These are phyloP conservation scores for Skeletonema tropicum DNA, from an alignment of 108 stramenopile species.

Conservation along the genomic window DNA sequence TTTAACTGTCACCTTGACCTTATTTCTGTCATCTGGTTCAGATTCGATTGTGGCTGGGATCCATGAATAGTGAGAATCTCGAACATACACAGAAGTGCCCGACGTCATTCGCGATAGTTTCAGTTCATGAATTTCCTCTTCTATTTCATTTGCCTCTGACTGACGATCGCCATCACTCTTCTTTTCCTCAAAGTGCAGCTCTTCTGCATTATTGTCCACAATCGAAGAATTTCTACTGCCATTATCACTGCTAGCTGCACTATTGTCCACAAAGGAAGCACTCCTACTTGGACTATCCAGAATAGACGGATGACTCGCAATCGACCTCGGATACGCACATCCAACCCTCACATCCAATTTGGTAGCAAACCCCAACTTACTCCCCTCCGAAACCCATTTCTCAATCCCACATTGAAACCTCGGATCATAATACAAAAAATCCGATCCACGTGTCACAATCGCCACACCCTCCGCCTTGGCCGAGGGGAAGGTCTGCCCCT, in stretches of 20 bases:
- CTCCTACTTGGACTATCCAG: background rate
- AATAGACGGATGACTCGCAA: background rate
- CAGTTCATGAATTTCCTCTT: background rate
- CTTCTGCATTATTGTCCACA: background rate
- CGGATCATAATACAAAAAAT: constrained; percentile 40
- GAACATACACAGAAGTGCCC: constrained; percentile 57
- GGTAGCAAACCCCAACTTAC: constrained; percentile 38
- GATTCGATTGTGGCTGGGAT: constrained; percentile 72
- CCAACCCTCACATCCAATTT: constrained; percentile 41
- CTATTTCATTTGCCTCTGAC: background rate
- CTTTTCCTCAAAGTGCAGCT: background rate
- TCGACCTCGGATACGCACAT: constrained; percentile 14
- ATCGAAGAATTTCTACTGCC: background rate
- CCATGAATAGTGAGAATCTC: constrained; percentile 74
- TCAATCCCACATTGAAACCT: constrained; percentile 21
- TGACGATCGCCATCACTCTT: background rate
- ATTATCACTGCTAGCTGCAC: background rate
- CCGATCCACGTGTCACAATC: constrained; percentile 29
- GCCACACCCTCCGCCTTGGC: constrained; percentile 23
- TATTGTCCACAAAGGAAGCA: background rate
- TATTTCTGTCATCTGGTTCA: constrained; percentile 35
- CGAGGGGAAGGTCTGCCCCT: constrained; percentile 26
- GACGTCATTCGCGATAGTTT: constrained; percentile 12
- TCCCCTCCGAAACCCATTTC: constrained; percentile 37
- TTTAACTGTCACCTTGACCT: constrained; percentile 51